These are phyloP conservation scores for Kondoa subrosea DNA, from an alignment of 768 basidiomycete genomes.

Conservation along the genomic window DNA sequence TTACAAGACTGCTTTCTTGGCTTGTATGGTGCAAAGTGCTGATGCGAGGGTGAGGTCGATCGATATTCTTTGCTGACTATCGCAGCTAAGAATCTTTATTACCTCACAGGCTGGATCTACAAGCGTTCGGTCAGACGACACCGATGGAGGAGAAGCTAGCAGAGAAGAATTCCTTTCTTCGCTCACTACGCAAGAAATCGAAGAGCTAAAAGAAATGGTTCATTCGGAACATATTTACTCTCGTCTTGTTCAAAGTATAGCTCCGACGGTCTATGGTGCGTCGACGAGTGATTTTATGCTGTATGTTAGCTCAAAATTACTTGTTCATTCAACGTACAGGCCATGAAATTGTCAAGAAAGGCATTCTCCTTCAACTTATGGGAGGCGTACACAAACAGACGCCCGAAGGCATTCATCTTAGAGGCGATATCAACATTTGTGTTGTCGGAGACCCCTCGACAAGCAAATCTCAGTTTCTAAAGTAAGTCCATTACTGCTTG, in stretches of 20 bases:
- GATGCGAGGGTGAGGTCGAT: constrained; percentile 58
- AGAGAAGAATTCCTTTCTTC: constrained; percentile 68
- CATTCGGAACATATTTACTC: constrained; percentile 87
- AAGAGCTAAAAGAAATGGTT: constrained; percentile 87
- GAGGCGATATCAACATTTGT: constrained; percentile 96
- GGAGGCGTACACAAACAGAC: constrained; percentile 97
- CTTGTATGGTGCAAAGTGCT: constrained; percentile 88
- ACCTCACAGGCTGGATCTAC: constrained; percentile 47
- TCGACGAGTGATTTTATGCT: not conserved
- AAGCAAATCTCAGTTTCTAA: constrained; percentile 95
- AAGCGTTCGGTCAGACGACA: constrained; percentile 80
- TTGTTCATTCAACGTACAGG: constrained; percentile 32
- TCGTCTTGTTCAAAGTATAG: constrained; percentile 80
- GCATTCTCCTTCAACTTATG: constrained; percentile 86
- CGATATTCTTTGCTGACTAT: not conserved
- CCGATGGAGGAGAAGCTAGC: constrained; percentile 43
- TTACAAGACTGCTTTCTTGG: constrained; percentile 96
- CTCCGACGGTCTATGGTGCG: constrained; percentile 79
- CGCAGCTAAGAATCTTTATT: not conserved
- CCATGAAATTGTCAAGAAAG: constrained; percentile 98
- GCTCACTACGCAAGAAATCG: constrained; percentile 81
- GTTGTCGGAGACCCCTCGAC: constrained; percentile 95
- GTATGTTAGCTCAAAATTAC: not conserved
- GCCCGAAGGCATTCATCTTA: constrained; percentile 86
- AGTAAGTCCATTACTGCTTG: constrained; percentile 42